These are phyloP conservation scores for Cyamopsis tetragonoloba DNA, from an alignment of 306 rosid species.

Conservation along the genomic window DNA sequence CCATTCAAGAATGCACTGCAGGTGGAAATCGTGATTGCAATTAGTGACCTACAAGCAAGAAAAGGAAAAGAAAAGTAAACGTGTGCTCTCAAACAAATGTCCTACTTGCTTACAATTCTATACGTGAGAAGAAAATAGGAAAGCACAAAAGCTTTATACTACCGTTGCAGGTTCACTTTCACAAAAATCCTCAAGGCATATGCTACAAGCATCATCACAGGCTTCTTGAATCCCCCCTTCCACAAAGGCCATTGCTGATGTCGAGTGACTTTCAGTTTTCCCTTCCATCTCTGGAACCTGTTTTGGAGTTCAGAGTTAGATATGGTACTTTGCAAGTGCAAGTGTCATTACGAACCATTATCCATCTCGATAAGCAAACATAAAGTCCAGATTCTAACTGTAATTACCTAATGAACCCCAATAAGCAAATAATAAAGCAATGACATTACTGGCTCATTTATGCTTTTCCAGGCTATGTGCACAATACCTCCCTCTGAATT, in stretches of 20 bases:
- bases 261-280: slow-evolving; percentile 50
- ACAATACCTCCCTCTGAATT: not conserved
- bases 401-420: not conserved
- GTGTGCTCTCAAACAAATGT: not conserved
- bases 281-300: slow-evolving; percentile 53
- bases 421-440: not conserved
- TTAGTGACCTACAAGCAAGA: slow-evolving; percentile 53
- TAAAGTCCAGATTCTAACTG: not conserved
- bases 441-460: not conserved
- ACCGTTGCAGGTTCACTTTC: slow-evolving; percentile 77
- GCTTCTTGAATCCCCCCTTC: slow-evolving; percentile 85
- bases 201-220: slow-evolving; percentile 80
- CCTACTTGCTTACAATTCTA: not conserved
- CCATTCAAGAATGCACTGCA: slow-evolving; percentile 97
- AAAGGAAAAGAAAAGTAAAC: slow-evolving; percentile 14
- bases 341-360: not conserved
- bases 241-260: slow-evolving; percentile 81
- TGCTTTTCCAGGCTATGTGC: not conserved
- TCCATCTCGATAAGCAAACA: not conserved
- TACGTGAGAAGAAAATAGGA: not conserved
- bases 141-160: slow-evolving; percentile 19
- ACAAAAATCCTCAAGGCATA: slow-evolving; percentile 83
- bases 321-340: not conserved
- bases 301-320: slow-evolving; percentile 22
- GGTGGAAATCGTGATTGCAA: slow-evolving; percentile 86